Evolutionary conservation across 164 flowering plant genomes (phyloP).

Genomic region (Sextonia rubra): DNA sequence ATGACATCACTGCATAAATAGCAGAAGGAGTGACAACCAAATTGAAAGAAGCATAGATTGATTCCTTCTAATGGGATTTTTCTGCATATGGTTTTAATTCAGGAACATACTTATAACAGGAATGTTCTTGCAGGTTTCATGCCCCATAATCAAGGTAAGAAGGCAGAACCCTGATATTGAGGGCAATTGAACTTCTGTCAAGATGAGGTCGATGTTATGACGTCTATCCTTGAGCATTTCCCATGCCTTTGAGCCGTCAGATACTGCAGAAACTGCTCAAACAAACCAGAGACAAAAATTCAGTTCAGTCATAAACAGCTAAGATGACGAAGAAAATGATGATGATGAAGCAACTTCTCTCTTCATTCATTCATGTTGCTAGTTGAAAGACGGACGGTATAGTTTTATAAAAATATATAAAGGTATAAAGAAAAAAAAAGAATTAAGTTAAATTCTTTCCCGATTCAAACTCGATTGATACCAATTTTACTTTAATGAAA

Average conservation of each 20-base stretch:
- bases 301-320: background rate
- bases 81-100: background rate
- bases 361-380: too few species aligned
- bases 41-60: background rate
- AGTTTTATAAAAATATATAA: too few species aligned
- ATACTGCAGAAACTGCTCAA: constrained; percentile 71
- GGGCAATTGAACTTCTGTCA: constrained; percentile 92
- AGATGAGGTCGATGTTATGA: constrained; percentile 57
- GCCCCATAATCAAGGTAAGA: constrained; percentile 75
- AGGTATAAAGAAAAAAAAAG: too few species aligned
- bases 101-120: constrained; percentile 85
- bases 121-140: constrained; percentile 76
- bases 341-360: too few species aligned
- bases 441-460: too few species aligned
- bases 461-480: too few species aligned
- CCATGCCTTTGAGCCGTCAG: constrained; percentile 96
- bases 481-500: background rate
- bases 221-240: constrained; percentile 68
- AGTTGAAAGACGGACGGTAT: too few species aligned
- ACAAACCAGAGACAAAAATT: constrained; percentile 6
- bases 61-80: background rate
- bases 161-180: constrained; percentile 81
- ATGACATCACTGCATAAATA: constrained; percentile 85
- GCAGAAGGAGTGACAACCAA: background rate
- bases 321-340: too few species aligned